phyloP scores from a whole-genome alignment of 306 rosid species.

The Castanea mollissima region DNA sequence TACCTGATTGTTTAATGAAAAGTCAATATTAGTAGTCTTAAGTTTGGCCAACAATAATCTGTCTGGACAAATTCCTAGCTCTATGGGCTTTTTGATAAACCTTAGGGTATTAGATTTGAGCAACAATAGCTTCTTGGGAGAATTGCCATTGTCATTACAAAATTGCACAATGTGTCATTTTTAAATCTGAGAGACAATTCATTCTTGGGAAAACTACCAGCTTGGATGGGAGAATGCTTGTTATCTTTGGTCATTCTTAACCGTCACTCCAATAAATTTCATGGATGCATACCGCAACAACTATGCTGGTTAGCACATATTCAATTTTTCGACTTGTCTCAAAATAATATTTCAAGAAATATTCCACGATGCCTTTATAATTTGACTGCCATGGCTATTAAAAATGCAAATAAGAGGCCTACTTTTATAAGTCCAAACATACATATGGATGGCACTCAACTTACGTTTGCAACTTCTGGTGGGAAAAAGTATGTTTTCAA shows the following conservation, averaged over 20 bases:
- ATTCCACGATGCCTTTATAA: slow-evolving; percentile 7
- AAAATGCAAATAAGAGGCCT: not conserved
- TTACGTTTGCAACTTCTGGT: no score
- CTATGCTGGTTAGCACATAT: not conserved
- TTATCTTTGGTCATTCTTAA: not conserved
- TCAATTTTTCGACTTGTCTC: slow-evolving; percentile 12
- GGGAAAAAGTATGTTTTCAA: not conserved
- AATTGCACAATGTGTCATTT: slow-evolving; percentile 12
- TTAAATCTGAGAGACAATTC: slow-evolving; percentile 21
- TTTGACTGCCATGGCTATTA: slow-evolving; percentile 11
- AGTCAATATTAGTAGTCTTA: rapidly evolving
- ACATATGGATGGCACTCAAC: no score
- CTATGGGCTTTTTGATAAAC: not conserved
- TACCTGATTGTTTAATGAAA: no score
- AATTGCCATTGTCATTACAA: slow-evolving; percentile 18
- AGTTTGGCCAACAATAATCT: slow-evolving; percentile 8
- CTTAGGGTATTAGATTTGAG: not conserved
- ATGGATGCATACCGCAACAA: slow-evolving; percentile 6
- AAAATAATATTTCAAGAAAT: not conserved
- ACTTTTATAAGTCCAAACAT: rapidly evolving
- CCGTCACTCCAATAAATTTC: slow-evolving; percentile 2
- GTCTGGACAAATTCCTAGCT: not conserved
- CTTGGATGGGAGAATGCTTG: slow-evolving; percentile 18
- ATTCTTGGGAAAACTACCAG: slow-evolving; percentile 18
- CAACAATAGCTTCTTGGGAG: slow-evolving; percentile 13